Evolutionary conservation across 1,284 basidiomycete genomes (phyloP), one percentile per base, ranked within the genome.

Genomic region (Cystobasidium slooffiae): DNA sequence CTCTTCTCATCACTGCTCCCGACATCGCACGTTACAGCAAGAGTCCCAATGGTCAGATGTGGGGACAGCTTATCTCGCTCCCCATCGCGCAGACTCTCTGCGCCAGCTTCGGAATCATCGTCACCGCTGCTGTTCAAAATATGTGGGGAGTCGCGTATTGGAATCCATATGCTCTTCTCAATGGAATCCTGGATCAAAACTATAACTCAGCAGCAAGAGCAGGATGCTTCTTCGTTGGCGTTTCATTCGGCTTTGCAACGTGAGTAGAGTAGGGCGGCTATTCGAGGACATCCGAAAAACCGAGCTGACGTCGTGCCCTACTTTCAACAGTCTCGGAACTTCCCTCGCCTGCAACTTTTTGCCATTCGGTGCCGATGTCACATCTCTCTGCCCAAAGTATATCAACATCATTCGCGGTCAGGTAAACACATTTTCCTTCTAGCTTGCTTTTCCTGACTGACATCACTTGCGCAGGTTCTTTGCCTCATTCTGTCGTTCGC

Each of bases 351-450:
- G 80, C 74, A 82, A 82, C 75, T 79, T 79, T 41, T 75, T 83
- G 9, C 78, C 79, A 0, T 82, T 81, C 43, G 82, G 81, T n/a
- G 79, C 79, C 52, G 82, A 83, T 77, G 75, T 82, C 16, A 78
- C 80, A 0, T 79, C 81, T 5, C 73, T 82, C 3, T 76, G 78
- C n/a, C 82, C 82, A 1, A 77, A 79, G 24, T 81, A 76, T 53
- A 79, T 83, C 76, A 82, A 80, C 77, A 82, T 83, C 58, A 79
- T 81, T 14, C 76, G 82, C 8, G 82, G 82, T 1, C 75, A 77
- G 12, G 46, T 49, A 49, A 2, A 6, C n/a, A 12, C 46, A 2
- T 49, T 49, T 49, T n/a, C 46, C 14, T 49, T 6, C 12, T 14
- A 49, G n/a, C 6, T 12, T 49, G 46, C 12, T 12, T 14, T 49